Percentiles rank a stretch among this genome's conserved stretches.
These are phyloP conservation scores for Sonneratia caseolaris DNA, from an alignment of 345 rosid species.

Conservation along the genomic window DNA sequence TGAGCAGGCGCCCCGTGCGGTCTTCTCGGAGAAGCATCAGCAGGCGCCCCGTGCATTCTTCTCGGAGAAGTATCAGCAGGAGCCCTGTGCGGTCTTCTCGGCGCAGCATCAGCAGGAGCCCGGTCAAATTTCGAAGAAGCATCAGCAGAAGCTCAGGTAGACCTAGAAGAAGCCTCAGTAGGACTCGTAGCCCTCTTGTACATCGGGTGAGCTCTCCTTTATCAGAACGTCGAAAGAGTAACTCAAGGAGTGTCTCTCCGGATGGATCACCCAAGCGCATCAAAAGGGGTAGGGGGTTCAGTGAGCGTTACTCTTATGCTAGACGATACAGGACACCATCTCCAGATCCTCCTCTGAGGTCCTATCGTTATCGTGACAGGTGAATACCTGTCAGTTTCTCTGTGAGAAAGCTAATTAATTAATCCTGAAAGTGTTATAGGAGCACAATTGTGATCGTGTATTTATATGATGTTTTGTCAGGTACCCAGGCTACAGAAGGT, in stretches of 20 bases:
- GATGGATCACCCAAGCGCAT: conserved; percentile 70
- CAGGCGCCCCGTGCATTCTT: not conserved
- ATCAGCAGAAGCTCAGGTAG: conserved; percentile 38
- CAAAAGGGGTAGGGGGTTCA: conserved; percentile 91
- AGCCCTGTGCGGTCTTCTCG: conserved; percentile 24
- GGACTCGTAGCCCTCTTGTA: conserved; percentile 45
- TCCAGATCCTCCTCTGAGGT: conserved; percentile 71
- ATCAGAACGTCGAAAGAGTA: conserved; percentile 48
- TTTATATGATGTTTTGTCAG: conserved; percentile 21
- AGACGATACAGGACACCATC: conserved; percentile 83
- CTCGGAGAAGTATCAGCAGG: conserved; percentile 9
- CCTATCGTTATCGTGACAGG: conserved; percentile 83
- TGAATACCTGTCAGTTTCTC: conserved; percentile 11
- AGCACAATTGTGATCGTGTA: not conserved
- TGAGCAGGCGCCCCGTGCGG: not conserved
- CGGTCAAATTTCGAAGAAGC: conserved; percentile 16
- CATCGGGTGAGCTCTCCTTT: conserved; percentile 60
- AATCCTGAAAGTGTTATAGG: too few relatives aligned
- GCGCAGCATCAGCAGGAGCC: conserved; percentile 55
- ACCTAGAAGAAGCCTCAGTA: conserved; percentile 44
- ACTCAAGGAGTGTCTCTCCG: conserved; percentile 77
- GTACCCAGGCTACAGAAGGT: conserved; percentile 59
- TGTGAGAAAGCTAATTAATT: not conserved
- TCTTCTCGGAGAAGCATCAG: not conserved
- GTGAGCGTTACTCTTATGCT: conserved; percentile 80